These are phyloP conservation scores for Penicillium sp. DNA, from an alignment of 2,329 filamentous ascomycete genomes.

Conservation along the genomic window DNA sequence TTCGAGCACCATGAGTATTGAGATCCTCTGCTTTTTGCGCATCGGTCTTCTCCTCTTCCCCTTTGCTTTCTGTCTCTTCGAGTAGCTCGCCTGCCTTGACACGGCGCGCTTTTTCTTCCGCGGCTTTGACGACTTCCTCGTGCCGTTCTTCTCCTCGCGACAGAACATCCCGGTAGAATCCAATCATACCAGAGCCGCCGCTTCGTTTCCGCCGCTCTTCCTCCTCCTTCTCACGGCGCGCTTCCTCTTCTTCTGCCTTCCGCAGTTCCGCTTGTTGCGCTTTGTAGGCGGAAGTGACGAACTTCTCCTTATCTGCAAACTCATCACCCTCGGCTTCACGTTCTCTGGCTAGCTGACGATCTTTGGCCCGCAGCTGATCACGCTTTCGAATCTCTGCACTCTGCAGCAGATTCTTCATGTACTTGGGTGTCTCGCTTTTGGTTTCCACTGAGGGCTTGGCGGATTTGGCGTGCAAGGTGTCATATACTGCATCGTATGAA, in stretches of 20 bases:
- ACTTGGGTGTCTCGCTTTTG: constrained; percentile 50
- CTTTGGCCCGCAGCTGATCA: constrained; percentile 60
- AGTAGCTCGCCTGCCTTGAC: constrained; percentile 36
- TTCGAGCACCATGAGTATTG: constrained; percentile 50
- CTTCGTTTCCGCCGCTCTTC: constrained; percentile 50
- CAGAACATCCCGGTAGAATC: constrained; percentile 61
- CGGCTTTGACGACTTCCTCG: constrained; percentile 56
- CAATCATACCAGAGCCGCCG: constrained; percentile 55
- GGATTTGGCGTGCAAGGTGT: constrained; percentile 46
- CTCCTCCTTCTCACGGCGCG: constrained; percentile 53
- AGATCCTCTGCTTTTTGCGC: constrained; percentile 57
- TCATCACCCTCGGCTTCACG: constrained; percentile 66
- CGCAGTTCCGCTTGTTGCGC: constrained; percentile 61
- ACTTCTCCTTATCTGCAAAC: constrained; percentile 66
- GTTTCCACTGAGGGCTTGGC: constrained; percentile 23
- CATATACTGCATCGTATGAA: constrained; percentile 52
- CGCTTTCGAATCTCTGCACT: constrained; percentile 63
- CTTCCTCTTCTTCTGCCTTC: constrained; percentile 59
- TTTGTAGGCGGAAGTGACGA: constrained; percentile 65
- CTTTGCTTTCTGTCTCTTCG: constrained; percentile 27
- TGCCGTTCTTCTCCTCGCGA: constrained; percentile 58
- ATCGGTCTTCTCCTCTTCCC: constrained; percentile 46
- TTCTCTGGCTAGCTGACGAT: constrained; percentile 60
- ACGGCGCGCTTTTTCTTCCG: constrained; percentile 44
- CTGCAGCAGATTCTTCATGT: constrained; percentile 60